Base-by-base conservation (phyloP, 176 grass and related monocot species). In the Triticum timopheevii region DNA sequence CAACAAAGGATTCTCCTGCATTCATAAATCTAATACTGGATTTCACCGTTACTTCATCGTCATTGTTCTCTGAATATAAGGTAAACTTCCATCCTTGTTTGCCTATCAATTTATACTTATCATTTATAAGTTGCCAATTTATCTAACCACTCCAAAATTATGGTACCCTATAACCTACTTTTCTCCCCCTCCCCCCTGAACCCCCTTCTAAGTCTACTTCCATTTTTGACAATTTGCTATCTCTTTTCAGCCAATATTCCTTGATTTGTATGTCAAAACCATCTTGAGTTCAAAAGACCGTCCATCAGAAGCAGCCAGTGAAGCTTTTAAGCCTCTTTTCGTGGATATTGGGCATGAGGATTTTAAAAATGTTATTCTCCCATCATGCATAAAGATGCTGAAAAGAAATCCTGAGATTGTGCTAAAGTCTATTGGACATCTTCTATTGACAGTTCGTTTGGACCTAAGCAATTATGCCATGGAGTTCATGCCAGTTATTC, bases 391-490 rank as follows among this genome's bases (percentile, higher is more conserved):
- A 77, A 98, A 86, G 91, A 95, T 92, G 86, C 90, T 98, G 69
- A 98, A 98, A 88, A 92, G 93, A 90, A 98, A 98, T 90, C 96
- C 96, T 61, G 96, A 98, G 89, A 94, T 96, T 6, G 85, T 95
- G 17, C 78, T 98, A 58, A 88, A 96, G 88, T 96, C 96, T 74
- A 91, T 96, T 86, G 86, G 82, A 58, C 86, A 83, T 91, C 74
- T 98, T 67, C 84, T 96, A 70, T 82, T 89, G 87, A 90, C 82
- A 22, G 74, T 98, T 31, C 83, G 52, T 63, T 89, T 98, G 64
- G 96, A 98, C 82, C 80, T 98, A 76, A 98, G 96, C 92, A 96
- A 92, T 77, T 98, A 98, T 82, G 83, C 71, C 35, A 79, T 81
- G 69, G 96, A 98, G 78, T 91, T 98, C 88, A 69, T 98, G 77